phyloP scores from a whole-genome alignment of 1,284 basidiomycete species.

The Apiotrichum domesticum region DNA sequence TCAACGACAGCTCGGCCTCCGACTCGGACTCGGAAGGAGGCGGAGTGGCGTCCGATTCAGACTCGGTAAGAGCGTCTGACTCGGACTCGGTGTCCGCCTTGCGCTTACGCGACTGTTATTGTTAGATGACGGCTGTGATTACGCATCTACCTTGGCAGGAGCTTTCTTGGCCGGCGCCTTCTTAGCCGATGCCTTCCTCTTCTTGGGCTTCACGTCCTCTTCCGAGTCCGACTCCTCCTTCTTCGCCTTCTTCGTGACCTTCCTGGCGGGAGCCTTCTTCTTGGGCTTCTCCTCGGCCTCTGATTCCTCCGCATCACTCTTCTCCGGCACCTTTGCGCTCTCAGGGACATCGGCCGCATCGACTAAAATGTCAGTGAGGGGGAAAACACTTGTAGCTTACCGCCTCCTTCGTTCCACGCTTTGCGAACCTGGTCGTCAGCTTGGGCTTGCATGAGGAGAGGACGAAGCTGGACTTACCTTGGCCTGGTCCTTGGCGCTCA shows the following conservation, averaged over 20 bases:
- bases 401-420: conserved; percentile 64
- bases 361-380: conserved; percentile 42
- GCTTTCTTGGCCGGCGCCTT: conserved; percentile 1
- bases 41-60: conserved; percentile 12
- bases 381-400: no score
- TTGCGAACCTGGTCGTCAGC: conserved; percentile 54
- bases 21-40: conserved; percentile 16
- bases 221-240: no score
- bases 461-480: conserved; percentile 30
- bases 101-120: conserved; percentile 38
- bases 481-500: conserved; percentile 49
- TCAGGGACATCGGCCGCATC: conserved; percentile 72
- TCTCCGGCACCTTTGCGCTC: neutral
- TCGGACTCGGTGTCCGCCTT: conserved; percentile 5
- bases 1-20: neutral
- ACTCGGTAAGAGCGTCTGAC: conserved; percentile 12
- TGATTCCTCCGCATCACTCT: conserved; percentile 9
- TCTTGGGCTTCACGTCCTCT: no score
- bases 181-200: neutral
- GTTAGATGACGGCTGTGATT: no score
- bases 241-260: no score
- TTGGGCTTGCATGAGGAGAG: neutral
- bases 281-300: conserved; percentile 15
- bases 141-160: neutral
- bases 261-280: neutral